Evolutionary conservation across 2,329 filamentous ascomycete species (phyloP).

Genomic region (Cytospora piceae): DNA sequence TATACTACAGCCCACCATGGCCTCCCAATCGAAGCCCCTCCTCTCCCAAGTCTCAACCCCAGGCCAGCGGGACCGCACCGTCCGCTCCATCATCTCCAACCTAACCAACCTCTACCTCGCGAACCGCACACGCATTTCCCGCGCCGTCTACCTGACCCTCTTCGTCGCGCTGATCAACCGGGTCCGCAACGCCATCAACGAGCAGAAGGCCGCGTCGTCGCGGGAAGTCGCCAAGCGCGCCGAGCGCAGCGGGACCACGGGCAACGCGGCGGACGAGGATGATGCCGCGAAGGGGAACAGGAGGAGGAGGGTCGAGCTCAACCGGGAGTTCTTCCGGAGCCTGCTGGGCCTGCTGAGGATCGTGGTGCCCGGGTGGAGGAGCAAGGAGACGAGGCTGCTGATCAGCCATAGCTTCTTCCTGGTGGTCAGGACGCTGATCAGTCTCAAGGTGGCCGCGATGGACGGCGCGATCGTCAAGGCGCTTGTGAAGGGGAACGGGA

Average conservation of each 20-base stretch:
- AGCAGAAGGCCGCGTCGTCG: constrained; percentile 83
- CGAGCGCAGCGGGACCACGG: constrained; percentile 54
- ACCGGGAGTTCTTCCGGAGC: constrained; percentile 78
- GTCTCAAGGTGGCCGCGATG: constrained; percentile 93
- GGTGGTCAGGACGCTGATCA: constrained; percentile 87
- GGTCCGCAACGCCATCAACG: constrained; percentile 86
- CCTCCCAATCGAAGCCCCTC: constrained; percentile 73
- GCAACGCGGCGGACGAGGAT: constrained; percentile 39
- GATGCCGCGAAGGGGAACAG: constrained; percentile 37
- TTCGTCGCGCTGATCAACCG: constrained; percentile 82
- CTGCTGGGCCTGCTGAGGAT: constrained; percentile 80
- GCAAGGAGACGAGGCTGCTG: constrained; percentile 83
- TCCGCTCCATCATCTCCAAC: constrained; percentile 67
- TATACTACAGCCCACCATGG: constrained; percentile 55
- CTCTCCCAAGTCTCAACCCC: constrained; percentile 43
- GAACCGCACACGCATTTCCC: constrained; percentile 81
- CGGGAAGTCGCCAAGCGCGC: constrained; percentile 64
- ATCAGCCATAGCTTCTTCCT: constrained; percentile 93
- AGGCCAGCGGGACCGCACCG: constrained; percentile 58
- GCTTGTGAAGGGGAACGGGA: constrained; percentile 86
- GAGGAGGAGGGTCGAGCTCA: constrained; percentile 86
- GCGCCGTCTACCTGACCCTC: constrained; percentile 80
- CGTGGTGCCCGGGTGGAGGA: constrained; percentile 87
- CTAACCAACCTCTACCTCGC: constrained; percentile 75
- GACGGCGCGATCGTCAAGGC: constrained; percentile 92